phyloP scores from a whole-genome alignment of 2,329 filamentous ascomycete genomes.

The Sordariomycetes sp. region DNA sequence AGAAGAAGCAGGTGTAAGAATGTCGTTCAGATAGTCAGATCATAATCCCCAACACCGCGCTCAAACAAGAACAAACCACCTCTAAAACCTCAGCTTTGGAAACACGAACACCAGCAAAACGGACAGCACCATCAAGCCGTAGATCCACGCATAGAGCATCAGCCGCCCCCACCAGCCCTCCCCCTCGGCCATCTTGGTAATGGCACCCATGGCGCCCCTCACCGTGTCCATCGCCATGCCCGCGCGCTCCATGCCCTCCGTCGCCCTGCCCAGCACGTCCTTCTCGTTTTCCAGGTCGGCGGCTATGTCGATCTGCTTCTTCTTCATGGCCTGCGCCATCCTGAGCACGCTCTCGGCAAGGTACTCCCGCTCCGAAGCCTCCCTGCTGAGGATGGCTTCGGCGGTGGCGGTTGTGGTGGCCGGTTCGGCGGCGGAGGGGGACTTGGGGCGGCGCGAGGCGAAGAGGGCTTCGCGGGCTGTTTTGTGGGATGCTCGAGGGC shows the following conservation, averaged over 20 bases:
- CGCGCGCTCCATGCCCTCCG: constrained; percentile 68
- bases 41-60: background rate
- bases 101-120: constrained; percentile 75
- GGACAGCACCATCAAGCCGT: constrained; percentile 68
- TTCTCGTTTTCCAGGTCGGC: constrained; percentile 63
- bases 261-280: constrained; percentile 60
- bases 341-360: constrained; percentile 73
- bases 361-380: constrained; percentile 74
- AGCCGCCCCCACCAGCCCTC: constrained; percentile 80
- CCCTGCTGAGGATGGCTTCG: constrained; percentile 66
- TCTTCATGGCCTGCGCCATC: constrained; percentile 71
- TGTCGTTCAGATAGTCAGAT: too few relatives aligned
- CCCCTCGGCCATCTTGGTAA: constrained; percentile 77
- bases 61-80: background rate
- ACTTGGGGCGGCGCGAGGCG: constrained; percentile 24
- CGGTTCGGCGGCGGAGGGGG: background rate
- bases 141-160: constrained; percentile 77
- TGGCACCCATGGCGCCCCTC: constrained; percentile 63
- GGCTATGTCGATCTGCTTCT: constrained; percentile 63
- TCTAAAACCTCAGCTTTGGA: constrained; percentile 77
- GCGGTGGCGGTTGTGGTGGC: constrained; percentile 35
- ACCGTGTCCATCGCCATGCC: constrained; percentile 69
- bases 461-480: constrained; percentile 35
- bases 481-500: constrained; percentile 21
- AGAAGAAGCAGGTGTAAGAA: too few relatives aligned